Conservation (phyloP, 768 basidiomycete genomes). For the Panus rudis region DNA sequence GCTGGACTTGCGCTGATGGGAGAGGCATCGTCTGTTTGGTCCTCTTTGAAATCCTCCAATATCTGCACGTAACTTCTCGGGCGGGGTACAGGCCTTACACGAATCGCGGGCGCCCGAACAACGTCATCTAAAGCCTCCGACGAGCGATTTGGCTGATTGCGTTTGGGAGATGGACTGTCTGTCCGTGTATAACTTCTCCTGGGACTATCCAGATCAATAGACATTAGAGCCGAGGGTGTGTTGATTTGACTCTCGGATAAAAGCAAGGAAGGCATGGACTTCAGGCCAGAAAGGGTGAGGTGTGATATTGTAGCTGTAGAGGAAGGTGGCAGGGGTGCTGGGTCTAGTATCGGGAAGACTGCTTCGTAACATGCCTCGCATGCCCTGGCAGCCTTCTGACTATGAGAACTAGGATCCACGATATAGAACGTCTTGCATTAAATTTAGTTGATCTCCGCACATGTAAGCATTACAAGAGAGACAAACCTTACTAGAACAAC, state of each 20-base stretch:
- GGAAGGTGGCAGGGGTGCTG: slow-evolving; percentile 1
- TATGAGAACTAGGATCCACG: slow-evolving; percentile 41
- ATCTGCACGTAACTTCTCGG: slow-evolving; percentile 64
- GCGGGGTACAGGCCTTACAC: slow-evolving; percentile 28
- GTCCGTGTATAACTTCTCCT: slow-evolving; percentile 15
- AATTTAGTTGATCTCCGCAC: too few relatives aligned
- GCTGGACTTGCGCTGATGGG: slow-evolving; percentile 18
- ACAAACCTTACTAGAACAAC: slow-evolving; percentile 71
- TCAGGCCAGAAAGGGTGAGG: slow-evolving; percentile 44
- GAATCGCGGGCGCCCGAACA: slow-evolving; percentile 16
- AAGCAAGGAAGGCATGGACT: slow-evolving; percentile 50
- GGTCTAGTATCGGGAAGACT: slow-evolving; percentile 62
- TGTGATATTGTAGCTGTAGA: slow-evolving; percentile 28
- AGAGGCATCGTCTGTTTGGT: slow-evolving; percentile 1
- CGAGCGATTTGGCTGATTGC: neutral
- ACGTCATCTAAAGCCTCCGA: slow-evolving; percentile 4
- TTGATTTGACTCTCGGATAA: slow-evolving; percentile 17
- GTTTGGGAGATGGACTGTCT: slow-evolving; percentile 12
- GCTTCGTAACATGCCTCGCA: slow-evolving; percentile 84
- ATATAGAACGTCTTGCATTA: slow-evolving; percentile 73
- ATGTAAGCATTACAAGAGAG: slow-evolving; percentile 5
- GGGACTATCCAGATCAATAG: slow-evolving; percentile 28
- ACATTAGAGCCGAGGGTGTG: slow-evolving; percentile 32
- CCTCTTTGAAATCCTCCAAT: slow-evolving; percentile 50
- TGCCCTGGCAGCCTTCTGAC: slow-evolving; percentile 61